Conservation (phyloP, 345 rosid species). For the Bruguiera parviflora region DNA sequence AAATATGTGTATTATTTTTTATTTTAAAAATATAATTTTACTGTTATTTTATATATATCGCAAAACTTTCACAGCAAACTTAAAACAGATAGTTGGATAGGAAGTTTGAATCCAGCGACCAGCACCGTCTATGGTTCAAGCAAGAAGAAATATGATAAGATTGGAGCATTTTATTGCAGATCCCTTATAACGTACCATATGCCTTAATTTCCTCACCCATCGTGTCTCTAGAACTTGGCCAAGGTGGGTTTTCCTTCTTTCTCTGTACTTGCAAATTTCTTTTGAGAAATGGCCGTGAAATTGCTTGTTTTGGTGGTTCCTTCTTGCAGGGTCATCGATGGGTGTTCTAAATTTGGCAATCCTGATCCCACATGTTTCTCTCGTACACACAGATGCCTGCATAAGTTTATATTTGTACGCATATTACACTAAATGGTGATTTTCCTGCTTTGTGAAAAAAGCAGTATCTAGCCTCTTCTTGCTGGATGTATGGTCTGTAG, state of each 20-base stretch:
- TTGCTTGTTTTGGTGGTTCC: constrained; percentile 18
- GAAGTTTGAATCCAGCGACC: too few species aligned
- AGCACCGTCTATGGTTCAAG: constrained; percentile 3
- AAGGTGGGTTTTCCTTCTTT: constrained; percentile 49
- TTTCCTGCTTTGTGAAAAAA: background rate
- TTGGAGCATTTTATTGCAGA: constrained; percentile 44
- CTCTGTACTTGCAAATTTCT: constrained; percentile 1
- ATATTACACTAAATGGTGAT: background rate
- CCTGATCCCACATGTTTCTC: constrained; percentile 85
- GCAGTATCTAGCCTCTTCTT: background rate
- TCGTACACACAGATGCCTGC: constrained; percentile 4
- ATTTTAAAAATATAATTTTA: too few species aligned
- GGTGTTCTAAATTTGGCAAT: constrained; percentile 93
- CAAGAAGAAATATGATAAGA: constrained; percentile 21
- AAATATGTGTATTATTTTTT: too few species aligned
- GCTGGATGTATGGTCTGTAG: background rate
- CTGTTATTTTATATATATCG: too few species aligned
- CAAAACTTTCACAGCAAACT: too few species aligned
- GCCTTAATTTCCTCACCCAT: constrained; percentile 84
- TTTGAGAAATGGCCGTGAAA: constrained; percentile 13
- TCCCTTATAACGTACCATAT: constrained; percentile 91
- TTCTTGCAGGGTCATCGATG: constrained; percentile 80
- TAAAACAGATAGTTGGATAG: too few species aligned
- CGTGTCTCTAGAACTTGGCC: constrained; percentile 90
- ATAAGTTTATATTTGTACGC: background rate